phyloP scores from a whole-genome alignment of 306 rosid genomes.

The Glycyrrhiza uralensis region DNA sequence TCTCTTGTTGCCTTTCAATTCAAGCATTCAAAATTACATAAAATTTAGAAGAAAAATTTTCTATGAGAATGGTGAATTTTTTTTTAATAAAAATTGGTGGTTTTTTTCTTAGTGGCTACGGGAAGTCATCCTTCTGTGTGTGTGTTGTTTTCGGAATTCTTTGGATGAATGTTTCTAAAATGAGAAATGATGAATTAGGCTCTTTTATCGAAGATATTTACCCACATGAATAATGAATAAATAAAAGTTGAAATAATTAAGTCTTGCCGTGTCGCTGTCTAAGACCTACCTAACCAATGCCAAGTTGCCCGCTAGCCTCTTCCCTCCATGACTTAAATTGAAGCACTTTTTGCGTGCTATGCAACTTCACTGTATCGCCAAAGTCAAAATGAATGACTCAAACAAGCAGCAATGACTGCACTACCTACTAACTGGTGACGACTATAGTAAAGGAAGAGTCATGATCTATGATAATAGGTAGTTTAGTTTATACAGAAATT shows the following conservation, averaged over 20 bases:
- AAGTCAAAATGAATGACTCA: slow-evolving; percentile 13
- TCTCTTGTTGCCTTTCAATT: neutral
- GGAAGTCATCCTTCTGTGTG: too few relatives aligned
- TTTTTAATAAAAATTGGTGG: neutral
- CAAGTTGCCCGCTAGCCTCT: too few relatives aligned
- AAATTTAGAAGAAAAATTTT: neutral
- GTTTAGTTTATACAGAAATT: too few relatives aligned
- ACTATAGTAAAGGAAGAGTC: too few relatives aligned
- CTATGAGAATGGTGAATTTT: neutral
- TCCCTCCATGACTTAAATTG: neutral
- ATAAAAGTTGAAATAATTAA: too few relatives aligned
- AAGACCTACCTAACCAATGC: slow-evolving; percentile 16
- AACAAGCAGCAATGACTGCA: neutral
- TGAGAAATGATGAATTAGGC: neutral
- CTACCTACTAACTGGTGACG: too few relatives aligned
- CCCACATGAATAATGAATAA: too few relatives aligned
- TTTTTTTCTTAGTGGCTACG: too few relatives aligned
- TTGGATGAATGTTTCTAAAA: neutral
- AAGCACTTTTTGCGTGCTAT: neutral
- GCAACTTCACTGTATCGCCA: neutral
- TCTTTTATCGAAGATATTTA: too few relatives aligned
- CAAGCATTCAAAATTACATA: neutral
- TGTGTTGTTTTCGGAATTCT: too few relatives aligned
- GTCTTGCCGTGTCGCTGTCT: neutral
- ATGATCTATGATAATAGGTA: too few relatives aligned